These are phyloP conservation scores for Colletotrichum euphorbiae DNA, from an alignment of 2,329 filamentous ascomycete species.

Conservation along the genomic window DNA sequence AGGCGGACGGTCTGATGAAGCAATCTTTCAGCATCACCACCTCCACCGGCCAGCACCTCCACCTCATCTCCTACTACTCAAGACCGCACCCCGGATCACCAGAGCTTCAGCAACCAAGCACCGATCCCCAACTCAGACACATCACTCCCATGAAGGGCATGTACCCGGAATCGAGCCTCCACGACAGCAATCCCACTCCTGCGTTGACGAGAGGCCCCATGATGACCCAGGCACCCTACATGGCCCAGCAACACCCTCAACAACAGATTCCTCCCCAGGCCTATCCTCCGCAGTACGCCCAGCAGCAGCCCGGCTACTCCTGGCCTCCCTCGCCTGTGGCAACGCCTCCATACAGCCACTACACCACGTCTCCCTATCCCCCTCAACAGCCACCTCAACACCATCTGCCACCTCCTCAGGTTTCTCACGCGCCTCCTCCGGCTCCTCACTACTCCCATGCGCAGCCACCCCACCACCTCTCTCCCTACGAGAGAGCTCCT, in stretches of 20 bases:
- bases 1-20: slow-evolving; percentile 98
- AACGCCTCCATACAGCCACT: slow-evolving; percentile 65
- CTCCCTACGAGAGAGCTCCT: slow-evolving; percentile 50
- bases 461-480: slow-evolving; percentile 39
- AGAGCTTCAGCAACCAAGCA: slow-evolving; percentile 83
- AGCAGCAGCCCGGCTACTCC: slow-evolving; percentile 54
- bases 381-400: slow-evolving; percentile 43
- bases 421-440: slow-evolving; percentile 46
- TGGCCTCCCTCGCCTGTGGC: slow-evolving; percentile 69
- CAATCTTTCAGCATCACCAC: slow-evolving; percentile 99
- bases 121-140: slow-evolving; percentile 81
- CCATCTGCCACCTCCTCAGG: slow-evolving; percentile 41
- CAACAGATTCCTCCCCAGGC: slow-evolving; percentile 52
- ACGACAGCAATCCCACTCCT: slow-evolving; percentile 83
- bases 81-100: slow-evolving; percentile 79
- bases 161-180: slow-evolving; percentile 96
- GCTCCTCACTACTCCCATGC: slow-evolving; percentile 46
- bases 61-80: slow-evolving; percentile 97
- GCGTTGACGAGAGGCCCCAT: slow-evolving; percentile 82
- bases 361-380: slow-evolving; percentile 53
- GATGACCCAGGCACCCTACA: slow-evolving; percentile 57
- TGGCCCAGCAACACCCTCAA: slow-evolving; percentile 46
- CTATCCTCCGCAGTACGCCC: slow-evolving; percentile 55
- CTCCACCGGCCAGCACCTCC: slow-evolving; percentile 86
- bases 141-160: slow-evolving; percentile 92